Percentiles rank a stretch among this genome's conserved stretches.
Evolutionary conservation across 192 early-diverging fungal genomes (phyloP).

Genomic region (Mortierella alpina): DNA sequence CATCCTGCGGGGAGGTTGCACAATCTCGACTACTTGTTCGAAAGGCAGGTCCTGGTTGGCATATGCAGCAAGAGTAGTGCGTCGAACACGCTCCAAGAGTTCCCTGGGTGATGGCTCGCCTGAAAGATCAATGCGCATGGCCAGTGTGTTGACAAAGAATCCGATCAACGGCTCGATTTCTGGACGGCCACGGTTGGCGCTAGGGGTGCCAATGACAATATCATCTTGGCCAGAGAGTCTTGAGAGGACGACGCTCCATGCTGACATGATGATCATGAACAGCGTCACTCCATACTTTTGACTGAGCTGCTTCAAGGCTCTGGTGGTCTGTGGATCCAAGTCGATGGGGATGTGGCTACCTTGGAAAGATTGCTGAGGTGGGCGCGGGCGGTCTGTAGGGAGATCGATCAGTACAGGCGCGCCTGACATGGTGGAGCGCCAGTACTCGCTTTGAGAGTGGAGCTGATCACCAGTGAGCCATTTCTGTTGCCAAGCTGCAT

Average conservation of each 20-base stretch:
- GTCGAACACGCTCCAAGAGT: constrained; percentile 7
- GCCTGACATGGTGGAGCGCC: too few species aligned
- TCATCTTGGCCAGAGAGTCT: constrained; percentile 12
- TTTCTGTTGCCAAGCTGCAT: background rate
- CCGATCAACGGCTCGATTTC: constrained; percentile 9
- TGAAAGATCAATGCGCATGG: constrained; percentile 8
- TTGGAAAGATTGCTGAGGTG: too few species aligned
- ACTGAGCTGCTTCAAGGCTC: constrained; percentile 4
- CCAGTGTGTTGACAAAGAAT: constrained; percentile 14
- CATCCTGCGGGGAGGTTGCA: constrained; percentile 3
- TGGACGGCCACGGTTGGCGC: constrained; percentile 4
- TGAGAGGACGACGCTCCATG: constrained; percentile 2
- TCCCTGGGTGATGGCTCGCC: background rate
- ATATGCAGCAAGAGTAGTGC: background rate
- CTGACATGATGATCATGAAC: constrained; percentile 13
- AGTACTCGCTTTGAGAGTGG: background rate
- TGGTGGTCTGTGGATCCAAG: background rate
- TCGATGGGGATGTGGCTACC: background rate
- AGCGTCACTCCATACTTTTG: constrained; percentile 1
- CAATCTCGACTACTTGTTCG: constrained; percentile 11
- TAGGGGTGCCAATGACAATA: constrained; percentile 11
- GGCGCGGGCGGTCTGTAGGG: too few species aligned
- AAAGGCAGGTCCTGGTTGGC: constrained; percentile 10
- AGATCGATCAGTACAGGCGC: too few species aligned
- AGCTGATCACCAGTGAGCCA: background rate